These are phyloP conservation scores for Eucalyptus sp. DNA, from an alignment of 345 rosid genomes.

Conservation along the genomic window DNA sequence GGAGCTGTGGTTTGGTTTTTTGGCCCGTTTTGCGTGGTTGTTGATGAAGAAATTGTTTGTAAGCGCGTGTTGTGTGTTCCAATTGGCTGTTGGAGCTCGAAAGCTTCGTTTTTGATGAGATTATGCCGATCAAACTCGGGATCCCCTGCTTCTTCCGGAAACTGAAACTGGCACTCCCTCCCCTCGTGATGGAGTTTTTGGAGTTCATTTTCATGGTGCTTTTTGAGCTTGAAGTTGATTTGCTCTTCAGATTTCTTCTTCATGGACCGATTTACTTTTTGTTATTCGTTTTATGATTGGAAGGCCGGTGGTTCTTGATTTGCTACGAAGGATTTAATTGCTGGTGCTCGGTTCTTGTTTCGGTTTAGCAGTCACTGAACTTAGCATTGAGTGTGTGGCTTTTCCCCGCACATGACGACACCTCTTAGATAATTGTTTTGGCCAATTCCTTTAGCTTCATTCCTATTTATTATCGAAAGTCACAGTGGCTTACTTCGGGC, in stretches of 20 bases:
- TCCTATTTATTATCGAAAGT: not conserved
- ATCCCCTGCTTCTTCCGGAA: not conserved
- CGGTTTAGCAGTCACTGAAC: not conserved
- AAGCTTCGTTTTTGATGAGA: not conserved
- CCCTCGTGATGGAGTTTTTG: not conserved
- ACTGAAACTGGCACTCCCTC: not conserved
- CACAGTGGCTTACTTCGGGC: not conserved
- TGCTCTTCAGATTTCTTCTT: not conserved
- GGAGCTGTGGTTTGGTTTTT: not conserved
- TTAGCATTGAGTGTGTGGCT: not conserved
- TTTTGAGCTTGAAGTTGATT: not conserved
- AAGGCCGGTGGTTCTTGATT: not conserved
- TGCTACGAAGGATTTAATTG: not conserved
- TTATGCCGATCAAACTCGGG: not conserved
- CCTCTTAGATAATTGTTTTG: not conserved
- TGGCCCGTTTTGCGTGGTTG: not conserved
- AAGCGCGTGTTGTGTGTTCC: not conserved
- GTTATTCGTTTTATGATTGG: not conserved
- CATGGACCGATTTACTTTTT: not conserved
- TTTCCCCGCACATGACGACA: not conserved
- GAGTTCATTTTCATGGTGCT: not conserved
- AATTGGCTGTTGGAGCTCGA: not conserved
- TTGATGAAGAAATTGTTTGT: not conserved
- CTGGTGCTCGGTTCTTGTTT: not conserved
- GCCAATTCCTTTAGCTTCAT: not conserved